Evolutionary conservation across 169 alveolate species (phyloP).

Genomic region (Fabrea salina): DNA sequence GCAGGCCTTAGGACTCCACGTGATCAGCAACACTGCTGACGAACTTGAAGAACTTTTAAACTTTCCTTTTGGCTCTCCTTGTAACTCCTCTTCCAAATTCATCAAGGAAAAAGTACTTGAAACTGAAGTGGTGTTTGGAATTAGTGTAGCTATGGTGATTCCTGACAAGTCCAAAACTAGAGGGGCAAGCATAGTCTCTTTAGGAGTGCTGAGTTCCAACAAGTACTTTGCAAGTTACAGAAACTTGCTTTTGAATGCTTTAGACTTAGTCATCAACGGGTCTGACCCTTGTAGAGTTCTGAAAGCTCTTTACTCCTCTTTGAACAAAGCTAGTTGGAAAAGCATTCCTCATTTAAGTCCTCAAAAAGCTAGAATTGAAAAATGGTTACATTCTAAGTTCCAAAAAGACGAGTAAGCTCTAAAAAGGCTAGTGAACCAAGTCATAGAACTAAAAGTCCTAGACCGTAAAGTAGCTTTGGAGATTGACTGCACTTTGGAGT

Average conservation of each 20-base stretch:
- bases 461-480: not conserved
- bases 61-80: not conserved
- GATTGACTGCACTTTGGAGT: not conserved
- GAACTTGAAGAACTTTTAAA: conserved; percentile 7
- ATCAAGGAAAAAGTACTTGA: not conserved
- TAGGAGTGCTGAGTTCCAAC: not conserved
- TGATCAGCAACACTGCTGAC: not conserved
- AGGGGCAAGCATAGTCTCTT: not conserved
- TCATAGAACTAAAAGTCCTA: not conserved
- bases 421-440: too few species aligned
- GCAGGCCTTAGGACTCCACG: not conserved
- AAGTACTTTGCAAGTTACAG: not conserved
- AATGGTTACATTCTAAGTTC: not conserved
- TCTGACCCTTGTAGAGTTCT: not conserved
- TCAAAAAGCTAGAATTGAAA: not conserved
- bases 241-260: not conserved
- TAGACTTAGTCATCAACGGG: not conserved
- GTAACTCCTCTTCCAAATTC: not conserved
- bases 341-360: not conserved
- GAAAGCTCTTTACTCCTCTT: not conserved
- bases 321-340: conserved; percentile 1
- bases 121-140: not conserved
- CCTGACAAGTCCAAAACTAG: not conserved
- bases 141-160: not conserved
- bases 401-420: not conserved